Evolutionary conservation across 352 stramenopile genomes (phyloP).

Genomic region (Phytophthora hibernalis): DNA sequence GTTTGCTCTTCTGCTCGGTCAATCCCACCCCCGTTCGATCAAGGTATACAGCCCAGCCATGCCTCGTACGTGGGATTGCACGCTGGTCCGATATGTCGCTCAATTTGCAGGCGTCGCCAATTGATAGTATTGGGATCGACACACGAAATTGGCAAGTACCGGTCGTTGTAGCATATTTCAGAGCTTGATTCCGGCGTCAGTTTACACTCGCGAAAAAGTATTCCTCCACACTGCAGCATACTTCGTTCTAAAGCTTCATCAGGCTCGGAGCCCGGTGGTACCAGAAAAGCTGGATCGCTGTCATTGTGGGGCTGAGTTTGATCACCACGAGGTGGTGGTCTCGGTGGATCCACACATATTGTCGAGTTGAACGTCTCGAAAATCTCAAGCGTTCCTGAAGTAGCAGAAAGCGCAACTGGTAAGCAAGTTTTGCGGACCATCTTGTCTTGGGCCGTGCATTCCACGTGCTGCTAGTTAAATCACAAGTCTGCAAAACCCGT

Average conservation of each 20-base stretch:
- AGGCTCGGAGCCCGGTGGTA: neutral
- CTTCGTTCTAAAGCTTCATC: slow-evolving; percentile 15
- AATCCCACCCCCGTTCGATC: too few relatives aligned
- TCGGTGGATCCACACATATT: slow-evolving; percentile 11
- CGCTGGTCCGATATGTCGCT: slow-evolving; percentile 13
- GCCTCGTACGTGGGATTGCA: slow-evolving; percentile 32
- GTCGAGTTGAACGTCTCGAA: slow-evolving; percentile 30
- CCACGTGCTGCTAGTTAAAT: slow-evolving; percentile 31
- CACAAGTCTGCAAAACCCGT: slow-evolving; percentile 45
- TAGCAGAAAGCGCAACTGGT: slow-evolving; percentile 5
- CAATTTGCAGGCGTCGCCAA: slow-evolving; percentile 34
- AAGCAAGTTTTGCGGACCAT: slow-evolving; percentile 1
- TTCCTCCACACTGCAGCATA: slow-evolving; percentile 20
- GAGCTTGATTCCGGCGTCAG: neutral
- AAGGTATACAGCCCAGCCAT: slow-evolving; percentile 32
- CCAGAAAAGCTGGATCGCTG: neutral
- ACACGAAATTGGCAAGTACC: slow-evolving; percentile 36
- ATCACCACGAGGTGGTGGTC: neutral
- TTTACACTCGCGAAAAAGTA: slow-evolving; percentile 43
- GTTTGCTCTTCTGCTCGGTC: too few relatives aligned
- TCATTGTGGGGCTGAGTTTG: neutral
- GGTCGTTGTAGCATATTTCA: slow-evolving; percentile 40
- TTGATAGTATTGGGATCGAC: slow-evolving; percentile 22
- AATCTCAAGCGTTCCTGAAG: slow-evolving; percentile 14
- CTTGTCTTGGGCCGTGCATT: neutral